These are phyloP conservation scores for Flaveria robusta DNA, from an alignment of 129 eudicot species.

Conservation along the genomic window DNA sequence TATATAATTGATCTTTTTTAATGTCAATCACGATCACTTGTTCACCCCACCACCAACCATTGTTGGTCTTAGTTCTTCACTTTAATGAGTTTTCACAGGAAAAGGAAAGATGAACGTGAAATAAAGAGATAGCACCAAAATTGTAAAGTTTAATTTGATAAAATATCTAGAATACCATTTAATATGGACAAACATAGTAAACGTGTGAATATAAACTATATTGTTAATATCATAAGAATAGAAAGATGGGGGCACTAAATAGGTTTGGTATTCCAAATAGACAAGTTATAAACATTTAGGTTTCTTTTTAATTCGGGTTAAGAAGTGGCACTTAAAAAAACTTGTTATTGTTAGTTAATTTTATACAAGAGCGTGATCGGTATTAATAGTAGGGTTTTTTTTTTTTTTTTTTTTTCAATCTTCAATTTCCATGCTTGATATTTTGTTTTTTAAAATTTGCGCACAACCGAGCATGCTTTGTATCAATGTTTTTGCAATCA, in stretches of 20 bases:
- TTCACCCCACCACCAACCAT: not conserved
- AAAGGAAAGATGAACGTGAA: not conserved
- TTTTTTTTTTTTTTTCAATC: no score
- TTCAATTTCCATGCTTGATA: no score
- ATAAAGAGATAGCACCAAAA: not conserved
- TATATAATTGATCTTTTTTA: not conserved
- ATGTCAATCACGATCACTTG: not conserved
- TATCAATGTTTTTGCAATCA: no score
- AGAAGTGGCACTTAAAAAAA: not conserved
- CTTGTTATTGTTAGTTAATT: not conserved
- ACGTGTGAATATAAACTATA: not conserved
- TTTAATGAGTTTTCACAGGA: not conserved
- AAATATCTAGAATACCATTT: not conserved
- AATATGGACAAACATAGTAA: not conserved
- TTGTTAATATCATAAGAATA: not conserved
- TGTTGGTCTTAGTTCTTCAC: not conserved
- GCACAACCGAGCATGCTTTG: no score
- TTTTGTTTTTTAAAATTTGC: no score
- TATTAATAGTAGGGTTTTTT: no score
- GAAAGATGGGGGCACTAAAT: not conserved
- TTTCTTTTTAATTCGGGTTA: not conserved
- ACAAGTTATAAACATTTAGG: not conserved
- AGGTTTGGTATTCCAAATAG: slow-evolving; percentile 6
- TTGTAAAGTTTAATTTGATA: not conserved
- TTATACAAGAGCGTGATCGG: no score